phyloP scores from a whole-genome alignment of 257 asterid species.

The Rhazya stricta region DNA sequence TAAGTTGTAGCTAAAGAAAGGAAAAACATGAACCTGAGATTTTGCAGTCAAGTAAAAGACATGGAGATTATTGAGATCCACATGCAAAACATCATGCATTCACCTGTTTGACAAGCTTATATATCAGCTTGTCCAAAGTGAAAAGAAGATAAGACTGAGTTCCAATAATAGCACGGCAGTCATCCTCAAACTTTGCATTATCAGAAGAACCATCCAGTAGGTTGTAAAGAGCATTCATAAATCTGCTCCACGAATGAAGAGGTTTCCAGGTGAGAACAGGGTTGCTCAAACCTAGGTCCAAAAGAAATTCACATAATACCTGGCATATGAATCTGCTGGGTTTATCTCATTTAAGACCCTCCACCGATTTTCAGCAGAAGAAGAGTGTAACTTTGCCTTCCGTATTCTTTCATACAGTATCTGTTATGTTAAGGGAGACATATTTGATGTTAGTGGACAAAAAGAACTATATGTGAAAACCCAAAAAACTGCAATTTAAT shows the following conservation, averaged over 20 bases:
- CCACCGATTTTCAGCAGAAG: slow-evolving; percentile 74
- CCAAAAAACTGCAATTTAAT: slow-evolving; percentile 6
- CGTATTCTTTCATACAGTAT: slow-evolving; percentile 77
- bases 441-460: slow-evolving; percentile 15
- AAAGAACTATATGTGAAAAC: slow-evolving; percentile 8
- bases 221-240: slow-evolving; percentile 69
- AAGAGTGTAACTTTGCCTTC: slow-evolving; percentile 68
- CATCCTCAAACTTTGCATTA: slow-evolving; percentile 87
- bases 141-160: slow-evolving; percentile 82
- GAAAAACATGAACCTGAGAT: not conserved
- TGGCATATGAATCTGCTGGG: slow-evolving; percentile 59
- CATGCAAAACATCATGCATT: slow-evolving; percentile 9
- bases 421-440: slow-evolving; percentile 37
- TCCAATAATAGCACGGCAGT: slow-evolving; percentile 86
- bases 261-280: slow-evolving; percentile 19
- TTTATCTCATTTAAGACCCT: slow-evolving; percentile 43
- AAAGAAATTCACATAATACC: slow-evolving; percentile 35
- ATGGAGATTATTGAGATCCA: not conserved
- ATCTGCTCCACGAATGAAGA: slow-evolving; percentile 45
- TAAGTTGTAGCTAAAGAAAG: slow-evolving; percentile 46
- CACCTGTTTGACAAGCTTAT: slow-evolving; percentile 86
- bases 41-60: not conserved
- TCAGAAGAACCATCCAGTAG: slow-evolving; percentile 82
- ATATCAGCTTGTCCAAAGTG: slow-evolving; percentile 90
- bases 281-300: slow-evolving; percentile 15